Evolutionary conservation across 2,329 filamentous ascomycete species (phyloP).

Genomic region (Talaromyces islandicus): DNA sequence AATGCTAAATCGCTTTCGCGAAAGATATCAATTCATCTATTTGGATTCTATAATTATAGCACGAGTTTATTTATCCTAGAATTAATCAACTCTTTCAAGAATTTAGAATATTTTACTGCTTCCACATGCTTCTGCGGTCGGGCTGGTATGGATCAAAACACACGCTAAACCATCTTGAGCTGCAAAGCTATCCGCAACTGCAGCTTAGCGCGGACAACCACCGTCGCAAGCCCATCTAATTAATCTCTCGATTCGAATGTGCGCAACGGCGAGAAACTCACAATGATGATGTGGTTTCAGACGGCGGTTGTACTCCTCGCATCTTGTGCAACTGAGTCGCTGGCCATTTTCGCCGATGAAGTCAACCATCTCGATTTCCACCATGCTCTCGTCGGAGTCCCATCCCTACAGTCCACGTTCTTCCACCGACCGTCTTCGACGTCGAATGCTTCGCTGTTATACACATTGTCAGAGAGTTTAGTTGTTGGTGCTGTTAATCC

Average conservation of each 20-base stretch:
- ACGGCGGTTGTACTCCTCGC: slow-evolving; percentile 33
- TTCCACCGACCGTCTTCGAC: slow-evolving; percentile 81
- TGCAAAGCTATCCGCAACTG: not conserved
- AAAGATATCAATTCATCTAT: too few relatives aligned
- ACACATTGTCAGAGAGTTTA: slow-evolving; percentile 78
- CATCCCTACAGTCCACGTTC: slow-evolving; percentile 79
- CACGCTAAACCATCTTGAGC: not conserved
- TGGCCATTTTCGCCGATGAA: slow-evolving; percentile 81
- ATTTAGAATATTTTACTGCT: too few relatives aligned
- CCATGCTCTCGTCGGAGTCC: slow-evolving; percentile 77
- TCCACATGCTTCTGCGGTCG: too few relatives aligned
- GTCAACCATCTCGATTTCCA: slow-evolving; percentile 91
- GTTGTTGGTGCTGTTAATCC: slow-evolving; percentile 87
- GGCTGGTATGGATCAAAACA: not conserved
- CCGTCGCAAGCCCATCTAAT: not conserved
- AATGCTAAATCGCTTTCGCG: too few relatives aligned
- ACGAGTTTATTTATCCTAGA: too few relatives aligned
- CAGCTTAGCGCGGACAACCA: not conserved
- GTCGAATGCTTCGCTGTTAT: slow-evolving; percentile 83
- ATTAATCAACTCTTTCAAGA: too few relatives aligned
- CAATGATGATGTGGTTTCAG: slow-evolving; percentile 33
- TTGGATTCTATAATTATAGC: too few relatives aligned
- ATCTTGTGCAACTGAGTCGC: slow-evolving; percentile 45
- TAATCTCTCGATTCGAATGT: slow-evolving; percentile 23
- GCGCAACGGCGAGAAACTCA: slow-evolving; percentile 18